These are phyloP conservation scores for Hypsizygus marmoreus DNA, from an alignment of 768 basidiomycete species.

Conservation along the genomic window DNA sequence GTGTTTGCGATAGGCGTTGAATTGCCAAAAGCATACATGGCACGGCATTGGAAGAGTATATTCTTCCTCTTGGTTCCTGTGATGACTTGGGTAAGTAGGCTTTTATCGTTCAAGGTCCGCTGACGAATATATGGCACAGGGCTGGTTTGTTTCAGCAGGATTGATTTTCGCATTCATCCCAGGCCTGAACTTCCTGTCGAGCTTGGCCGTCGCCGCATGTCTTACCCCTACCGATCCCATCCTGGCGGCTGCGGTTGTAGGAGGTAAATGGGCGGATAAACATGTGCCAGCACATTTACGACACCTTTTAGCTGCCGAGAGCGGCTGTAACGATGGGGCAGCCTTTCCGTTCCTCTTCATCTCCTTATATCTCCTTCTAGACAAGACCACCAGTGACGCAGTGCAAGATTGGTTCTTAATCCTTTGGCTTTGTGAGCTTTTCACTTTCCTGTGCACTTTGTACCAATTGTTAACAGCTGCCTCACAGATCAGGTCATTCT, in stretches of 20 bases:
- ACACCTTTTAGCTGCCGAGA: slow-evolving; percentile 69
- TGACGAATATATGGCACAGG: slow-evolving; percentile 56
- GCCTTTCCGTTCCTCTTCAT: slow-evolving; percentile 94
- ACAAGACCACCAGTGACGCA: slow-evolving; percentile 59
- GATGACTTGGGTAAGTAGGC: slow-evolving; percentile 75
- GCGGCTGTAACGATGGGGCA: slow-evolving; percentile 95
- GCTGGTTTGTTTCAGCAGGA: slow-evolving; percentile 92
- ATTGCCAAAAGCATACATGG: slow-evolving; percentile 93
- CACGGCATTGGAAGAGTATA: slow-evolving; percentile 89
- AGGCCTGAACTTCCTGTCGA: slow-evolving; percentile 83
- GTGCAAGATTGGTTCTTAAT: slow-evolving; percentile 86
- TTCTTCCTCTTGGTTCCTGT: slow-evolving; percentile 81
- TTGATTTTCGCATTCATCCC: slow-evolving; percentile 94
- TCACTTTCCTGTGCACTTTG: slow-evolving; percentile 14
- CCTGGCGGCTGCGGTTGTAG: slow-evolving; percentile 87
- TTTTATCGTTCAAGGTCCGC: too few species aligned
- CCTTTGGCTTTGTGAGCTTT: slow-evolving; percentile 79
- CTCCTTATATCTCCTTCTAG: slow-evolving; percentile 83
- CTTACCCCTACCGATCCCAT: slow-evolving; percentile 95
- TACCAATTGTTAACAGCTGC: slow-evolving; percentile 10
- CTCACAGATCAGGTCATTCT: slow-evolving; percentile 75
- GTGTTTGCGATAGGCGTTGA: slow-evolving; percentile 99
- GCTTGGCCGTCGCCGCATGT: slow-evolving; percentile 88
- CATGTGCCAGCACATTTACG: slow-evolving; percentile 88
- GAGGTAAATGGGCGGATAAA: slow-evolving; percentile 97